phyloP scores from a whole-genome alignment of 371 early-diverging fungal genomes.

The Circinella minor region DNA sequence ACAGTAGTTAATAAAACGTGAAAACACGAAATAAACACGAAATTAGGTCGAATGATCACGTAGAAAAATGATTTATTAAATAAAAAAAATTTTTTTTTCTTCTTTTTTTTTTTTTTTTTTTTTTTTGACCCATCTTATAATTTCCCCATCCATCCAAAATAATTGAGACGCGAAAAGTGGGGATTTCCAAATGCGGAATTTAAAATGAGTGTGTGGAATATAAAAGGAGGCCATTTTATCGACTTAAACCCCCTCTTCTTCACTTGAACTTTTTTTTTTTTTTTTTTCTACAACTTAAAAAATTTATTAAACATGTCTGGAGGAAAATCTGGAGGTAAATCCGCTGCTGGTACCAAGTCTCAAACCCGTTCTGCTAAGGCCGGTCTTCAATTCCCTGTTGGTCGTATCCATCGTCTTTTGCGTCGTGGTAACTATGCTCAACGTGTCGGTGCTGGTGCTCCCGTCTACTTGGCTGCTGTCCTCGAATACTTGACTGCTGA shows the following conservation, averaged over 20 bases:
- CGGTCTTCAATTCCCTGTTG: conserved; percentile 95
- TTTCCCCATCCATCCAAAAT: too few species aligned
- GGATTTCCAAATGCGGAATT: background rate
- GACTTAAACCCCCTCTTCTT: conserved; percentile 9
- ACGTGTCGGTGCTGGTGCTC: conserved; percentile 94
- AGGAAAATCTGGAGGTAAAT: conserved; percentile 58
- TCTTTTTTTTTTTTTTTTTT: too few species aligned
- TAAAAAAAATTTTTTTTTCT: conserved; percentile 16
- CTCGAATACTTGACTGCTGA: conserved; percentile 97
- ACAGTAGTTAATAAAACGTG: background rate
- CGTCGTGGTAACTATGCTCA: conserved; percentile 96
- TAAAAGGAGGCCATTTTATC: background rate
- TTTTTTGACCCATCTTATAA: too few species aligned
- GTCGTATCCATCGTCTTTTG: conserved; percentile 96
- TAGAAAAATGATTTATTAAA: background rate
- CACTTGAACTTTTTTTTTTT: conserved; percentile 9
- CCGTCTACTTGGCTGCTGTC: conserved; percentile 95
- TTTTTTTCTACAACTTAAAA: too few species aligned
- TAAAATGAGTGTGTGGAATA: conserved; percentile 12
- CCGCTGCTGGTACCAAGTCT: conserved; percentile 60
- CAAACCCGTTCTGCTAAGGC: conserved; percentile 81
- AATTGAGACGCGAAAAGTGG: background rate
- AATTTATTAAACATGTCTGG: conserved; percentile 46
- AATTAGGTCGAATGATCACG: conserved; percentile 22
- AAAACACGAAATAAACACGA: conserved; percentile 29